Evolutionary conservation across 2,329 filamentous ascomycete species (phyloP), one percentile per base, ranked within the genome.

Genomic region (Aspergillaceae sp.): DNA sequence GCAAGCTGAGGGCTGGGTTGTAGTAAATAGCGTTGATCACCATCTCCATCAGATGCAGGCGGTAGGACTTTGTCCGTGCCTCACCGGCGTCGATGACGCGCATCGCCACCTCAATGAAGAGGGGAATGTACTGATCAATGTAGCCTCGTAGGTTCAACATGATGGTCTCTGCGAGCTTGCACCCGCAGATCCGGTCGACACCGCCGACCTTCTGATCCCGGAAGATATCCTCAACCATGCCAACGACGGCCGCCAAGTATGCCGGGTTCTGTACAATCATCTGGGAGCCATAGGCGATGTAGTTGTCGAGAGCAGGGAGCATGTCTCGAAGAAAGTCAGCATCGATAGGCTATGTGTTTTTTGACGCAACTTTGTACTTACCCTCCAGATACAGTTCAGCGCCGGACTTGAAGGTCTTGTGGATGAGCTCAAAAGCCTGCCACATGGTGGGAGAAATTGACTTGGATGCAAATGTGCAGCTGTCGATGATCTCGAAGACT

Each of bases 1-100:
- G 84, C 26, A 98, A 78, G 27, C 89, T 79, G 49, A 96, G 76
- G 40, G 84, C 71, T 1, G 92, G 90, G 72, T 95, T 96, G 76
- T 98, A 98, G 76, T 97, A 94, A 59, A 97, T 89, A 46, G 87
- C 83, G 69, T 97, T 97, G 74, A 98, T 95, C 48, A 98, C 83
- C 83, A 98, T 94, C 72, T 98, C 92, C 86, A 98, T 94, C 40
- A 98, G 73, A 66, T 98, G 91, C 45, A 97, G 90, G 59, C 87
- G 85, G 68, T 96, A 94, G 3, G 87, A 90, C 75, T 94, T 96
- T 56, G 94, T 83, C 69, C 89, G 90, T 43, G 87, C 75, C 54
- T 94, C 86, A 38, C 84, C 78, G 43, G 78, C 81, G 44, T 67
- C 63, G 26, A 98, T 77, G 34, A 90, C 83, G 41, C 72, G 77